These are phyloP conservation scores for Arthrobotrys sinensis DNA, from an alignment of 2,329 filamentous ascomycete species.

Conservation along the genomic window DNA sequence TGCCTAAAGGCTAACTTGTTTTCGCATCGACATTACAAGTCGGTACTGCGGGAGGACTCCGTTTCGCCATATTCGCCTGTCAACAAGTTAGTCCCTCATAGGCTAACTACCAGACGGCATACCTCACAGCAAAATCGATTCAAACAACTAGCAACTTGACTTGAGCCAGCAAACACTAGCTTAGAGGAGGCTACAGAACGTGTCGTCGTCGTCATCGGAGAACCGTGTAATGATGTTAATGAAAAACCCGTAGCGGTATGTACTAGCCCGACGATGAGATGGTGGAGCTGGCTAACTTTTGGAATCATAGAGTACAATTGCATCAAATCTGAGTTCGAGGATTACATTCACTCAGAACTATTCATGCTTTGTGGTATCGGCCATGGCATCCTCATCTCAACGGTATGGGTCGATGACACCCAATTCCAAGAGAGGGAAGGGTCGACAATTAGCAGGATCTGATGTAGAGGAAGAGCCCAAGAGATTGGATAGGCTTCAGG, in stretches of 20 bases:
- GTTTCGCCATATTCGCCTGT: neutral
- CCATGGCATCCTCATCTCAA: conserved; percentile 7
- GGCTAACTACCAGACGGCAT: neutral
- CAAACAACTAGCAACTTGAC: neutral
- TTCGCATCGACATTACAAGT: conserved; percentile 23
- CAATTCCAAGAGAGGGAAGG: neutral
- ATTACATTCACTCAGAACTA: neutral
- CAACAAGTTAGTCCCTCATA: neutral
- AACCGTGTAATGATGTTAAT: neutral
- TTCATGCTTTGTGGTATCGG: neutral
- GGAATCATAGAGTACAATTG: neutral
- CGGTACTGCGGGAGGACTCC: neutral
- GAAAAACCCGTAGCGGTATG: neutral
- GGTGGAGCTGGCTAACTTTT: neutral
- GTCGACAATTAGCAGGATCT: neutral
- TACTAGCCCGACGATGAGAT: neutral
- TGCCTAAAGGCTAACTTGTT: neutral
- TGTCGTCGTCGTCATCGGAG: neutral
- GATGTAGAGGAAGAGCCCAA: neutral
- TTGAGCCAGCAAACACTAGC: conserved; percentile 6
- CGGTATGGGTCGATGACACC: neutral
- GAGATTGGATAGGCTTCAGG: conserved; percentile 22
- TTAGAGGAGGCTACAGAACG: neutral
- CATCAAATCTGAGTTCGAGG: neutral
- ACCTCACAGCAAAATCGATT: neutral